These are phyloP conservation scores for Epichloe sylvatica DNA, from an alignment of 2,329 filamentous ascomycete genomes.

Conservation along the genomic window DNA sequence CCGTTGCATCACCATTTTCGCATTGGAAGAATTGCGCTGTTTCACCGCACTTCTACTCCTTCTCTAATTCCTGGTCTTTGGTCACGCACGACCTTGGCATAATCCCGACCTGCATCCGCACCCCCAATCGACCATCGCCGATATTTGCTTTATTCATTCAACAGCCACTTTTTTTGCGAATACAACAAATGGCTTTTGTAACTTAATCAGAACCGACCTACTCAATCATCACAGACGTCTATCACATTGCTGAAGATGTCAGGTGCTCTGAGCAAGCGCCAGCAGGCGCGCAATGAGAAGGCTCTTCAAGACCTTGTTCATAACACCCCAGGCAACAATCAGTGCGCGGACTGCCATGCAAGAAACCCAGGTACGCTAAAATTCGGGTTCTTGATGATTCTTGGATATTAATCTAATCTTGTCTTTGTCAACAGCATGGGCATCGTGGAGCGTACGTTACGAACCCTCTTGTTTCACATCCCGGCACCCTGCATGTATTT, in stretches of 20 bases:
- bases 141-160: not conserved
- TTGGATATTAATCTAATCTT: constrained; percentile 13
- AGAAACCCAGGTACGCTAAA: constrained; percentile 68
- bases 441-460: constrained; percentile 72
- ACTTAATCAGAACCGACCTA: not conserved
- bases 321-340: constrained; percentile 71
- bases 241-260: constrained; percentile 39
- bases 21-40: not conserved
- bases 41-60: not conserved
- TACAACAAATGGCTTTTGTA: not conserved
- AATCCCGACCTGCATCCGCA: not conserved
- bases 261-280: constrained; percentile 74
- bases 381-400: not conserved
- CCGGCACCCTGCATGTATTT: not conserved
- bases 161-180: not conserved
- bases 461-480: not conserved
- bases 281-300: constrained; percentile 95
- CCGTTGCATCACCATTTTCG: not conserved
- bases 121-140: not conserved
- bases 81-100: not conserved
- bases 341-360: constrained; percentile 84
- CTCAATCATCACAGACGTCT: not conserved
- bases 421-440: constrained; percentile 53
- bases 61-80: not conserved
- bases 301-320: constrained; percentile 79